Conservation (phyloP, 2,329 filamentous ascomycete genomes). For the Emergomyces orientalis region DNA sequence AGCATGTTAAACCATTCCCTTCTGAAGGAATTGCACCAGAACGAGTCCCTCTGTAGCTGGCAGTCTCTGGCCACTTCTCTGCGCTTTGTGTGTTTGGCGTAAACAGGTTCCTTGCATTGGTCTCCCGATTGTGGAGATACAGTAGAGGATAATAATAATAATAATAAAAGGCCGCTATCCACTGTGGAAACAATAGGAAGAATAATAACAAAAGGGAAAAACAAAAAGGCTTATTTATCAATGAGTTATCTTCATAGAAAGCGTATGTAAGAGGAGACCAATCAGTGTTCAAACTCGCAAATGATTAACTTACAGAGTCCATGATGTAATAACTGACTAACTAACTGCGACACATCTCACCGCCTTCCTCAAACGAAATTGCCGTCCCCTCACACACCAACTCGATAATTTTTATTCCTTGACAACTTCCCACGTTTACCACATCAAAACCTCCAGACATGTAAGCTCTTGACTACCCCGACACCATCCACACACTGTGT, state of each 20-base stretch:
- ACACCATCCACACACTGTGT: neutral
- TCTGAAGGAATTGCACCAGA: neutral
- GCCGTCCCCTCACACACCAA: neutral
- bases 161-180: neutral
- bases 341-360: neutral
- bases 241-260: too few species aligned
- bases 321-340: too few species aligned
- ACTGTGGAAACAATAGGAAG: neutral
- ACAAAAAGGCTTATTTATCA: neutral
- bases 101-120: neutral
- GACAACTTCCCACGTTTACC: neutral
- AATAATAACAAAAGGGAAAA: neutral
- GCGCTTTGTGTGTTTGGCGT: neutral
- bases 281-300: too few species aligned
- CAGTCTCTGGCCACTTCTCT: neutral
- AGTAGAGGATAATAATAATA: neutral
- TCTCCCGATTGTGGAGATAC: neutral
- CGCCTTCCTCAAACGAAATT: conserved; percentile 4
- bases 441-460: neutral
- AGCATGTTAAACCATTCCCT: neutral
- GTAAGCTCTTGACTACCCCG: neutral
- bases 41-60: neutral
- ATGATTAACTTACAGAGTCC: too few species aligned
- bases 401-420: neutral
- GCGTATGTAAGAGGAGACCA: too few species aligned